Evolutionary conservation across 257 asterid genomes (phyloP).

Genomic region (Phtheirospermum japonicum): DNA sequence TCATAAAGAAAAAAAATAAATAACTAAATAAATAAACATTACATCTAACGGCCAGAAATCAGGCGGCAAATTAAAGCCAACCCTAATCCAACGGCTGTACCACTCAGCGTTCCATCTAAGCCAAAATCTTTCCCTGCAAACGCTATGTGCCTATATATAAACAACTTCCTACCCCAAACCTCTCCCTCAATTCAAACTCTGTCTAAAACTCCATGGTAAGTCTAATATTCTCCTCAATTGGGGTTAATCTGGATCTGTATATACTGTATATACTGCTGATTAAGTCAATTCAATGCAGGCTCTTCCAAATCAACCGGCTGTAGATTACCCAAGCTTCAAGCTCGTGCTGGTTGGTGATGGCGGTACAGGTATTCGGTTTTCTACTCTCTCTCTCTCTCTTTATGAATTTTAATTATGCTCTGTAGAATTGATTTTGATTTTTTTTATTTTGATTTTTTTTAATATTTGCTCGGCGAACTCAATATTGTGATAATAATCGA

Average conservation of each 20-base stretch:
- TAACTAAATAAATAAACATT: no score
- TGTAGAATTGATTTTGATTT: no score
- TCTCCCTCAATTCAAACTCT: not conserved
- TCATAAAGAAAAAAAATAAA: not conserved
- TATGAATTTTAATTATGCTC: no score
- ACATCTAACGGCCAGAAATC: slow-evolving; percentile 20
- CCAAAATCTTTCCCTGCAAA: not conserved
- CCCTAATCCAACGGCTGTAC: slow-evolving; percentile 19
- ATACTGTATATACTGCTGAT: not conserved
- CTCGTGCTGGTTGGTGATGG: slow-evolving; percentile 40
- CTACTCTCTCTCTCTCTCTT: no score
- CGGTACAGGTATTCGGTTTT: no score
- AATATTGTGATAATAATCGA: no score
- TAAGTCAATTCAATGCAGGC: no score
- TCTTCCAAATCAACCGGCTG: slow-evolving; percentile 34
- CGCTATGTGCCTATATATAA: slow-evolving; percentile 9
- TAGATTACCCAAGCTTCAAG: slow-evolving; percentile 40
- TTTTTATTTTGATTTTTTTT: not conserved
- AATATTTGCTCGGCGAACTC: no score
- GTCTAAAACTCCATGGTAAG: slow-evolving; percentile 15
- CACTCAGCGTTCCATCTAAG: slow-evolving; percentile 18
- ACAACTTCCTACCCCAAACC: slow-evolving; percentile 8
- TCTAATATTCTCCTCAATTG: not conserved
- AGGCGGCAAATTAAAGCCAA: slow-evolving; percentile 30
- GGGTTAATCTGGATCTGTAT: not conserved